Base-by-base conservation (phyloP, 2,329 filamentous ascomycete genomes). In the Nothophoma quercina region DNA sequence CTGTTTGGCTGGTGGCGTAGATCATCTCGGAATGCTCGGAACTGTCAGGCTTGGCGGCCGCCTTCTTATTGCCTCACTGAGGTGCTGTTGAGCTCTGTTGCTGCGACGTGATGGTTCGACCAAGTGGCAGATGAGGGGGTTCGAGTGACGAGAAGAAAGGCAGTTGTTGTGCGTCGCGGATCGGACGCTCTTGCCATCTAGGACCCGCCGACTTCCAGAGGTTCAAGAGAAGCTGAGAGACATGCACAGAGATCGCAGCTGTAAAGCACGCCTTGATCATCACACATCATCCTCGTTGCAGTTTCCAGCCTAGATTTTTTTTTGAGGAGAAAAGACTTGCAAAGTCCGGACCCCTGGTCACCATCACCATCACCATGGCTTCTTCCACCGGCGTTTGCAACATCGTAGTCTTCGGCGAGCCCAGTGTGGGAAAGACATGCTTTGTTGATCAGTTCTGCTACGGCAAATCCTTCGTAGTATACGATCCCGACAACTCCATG, bases 341-440 rank as follows among this genome's bases (percentile, higher is more conserved):
- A n/a, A n/a, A n/a, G n/a, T n/a, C n/a, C n/a, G n/a, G n/a, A n/a
- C n/a, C n/a, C n/a, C n/a, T n/a, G 13, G 5, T 34, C 13, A 19
- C n/a, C 8, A 8, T 15, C 18, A 10, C 23, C n/a, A 38, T 7
- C 10, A 34, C 3, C 10, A 48, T 51, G 45, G 10, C 34, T 25
- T 29, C 45, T 22, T 39, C 36, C 12, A 13, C 13, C 15, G 10
- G 13, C 21, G 18, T 7, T 10, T 44, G 30, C 39, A 49, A 45
- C 19, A 32, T 58, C 4, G 41, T 63, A 1, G 48, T 66, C 9
- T 56, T 62, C 26, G 63, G 63, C 15, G 62, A 63, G 29, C 46
- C 60, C 5, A 41, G 51, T 9, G 62, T 64, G 0, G 63, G 63
- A 5, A 65, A 66, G 43, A 64, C 62, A 28, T 63, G 62, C 35